phyloP scores from a whole-genome alignment of 345 rosid species.

The Ailanthus altissimus region DNA sequence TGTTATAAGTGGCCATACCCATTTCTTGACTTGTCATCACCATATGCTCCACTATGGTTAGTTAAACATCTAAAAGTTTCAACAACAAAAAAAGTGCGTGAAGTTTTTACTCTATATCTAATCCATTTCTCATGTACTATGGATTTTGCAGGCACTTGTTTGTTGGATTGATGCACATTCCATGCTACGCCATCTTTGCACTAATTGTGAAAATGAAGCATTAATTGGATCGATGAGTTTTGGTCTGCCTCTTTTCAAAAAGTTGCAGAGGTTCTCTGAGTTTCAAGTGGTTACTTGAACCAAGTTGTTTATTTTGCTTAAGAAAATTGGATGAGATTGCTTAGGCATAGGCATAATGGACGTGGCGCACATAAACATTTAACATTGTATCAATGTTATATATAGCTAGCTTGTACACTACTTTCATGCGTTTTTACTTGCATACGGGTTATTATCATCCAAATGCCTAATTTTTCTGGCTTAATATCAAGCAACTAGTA shows the following conservation, averaged over 20 bases:
- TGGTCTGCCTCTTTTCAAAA: too few relatives aligned
- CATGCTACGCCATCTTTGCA: conserved; percentile 54
- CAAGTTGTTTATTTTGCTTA: background rate
- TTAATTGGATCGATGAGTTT: too few relatives aligned
- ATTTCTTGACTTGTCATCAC: conserved; percentile 57
- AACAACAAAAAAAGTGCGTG: background rate
- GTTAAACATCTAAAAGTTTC: conserved; percentile 12
- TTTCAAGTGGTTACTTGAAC: background rate
- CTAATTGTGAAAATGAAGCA: conserved; percentile 42
- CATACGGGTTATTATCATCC: too few relatives aligned
- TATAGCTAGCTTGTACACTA: background rate
- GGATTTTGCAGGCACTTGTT: conserved; percentile 49
- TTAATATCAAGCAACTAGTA: too few relatives aligned
- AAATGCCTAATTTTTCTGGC: too few relatives aligned
- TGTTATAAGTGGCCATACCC: conserved; percentile 74
- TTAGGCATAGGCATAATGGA: background rate
- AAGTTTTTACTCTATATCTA: background rate
- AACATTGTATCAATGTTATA: background rate
- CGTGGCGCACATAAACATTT: too few relatives aligned
- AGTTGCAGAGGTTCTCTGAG: background rate
- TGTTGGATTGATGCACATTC: conserved; percentile 56
- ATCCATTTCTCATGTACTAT: background rate
- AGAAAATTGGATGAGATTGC: background rate
- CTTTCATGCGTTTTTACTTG: too few relatives aligned
- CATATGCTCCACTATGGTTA: conserved; percentile 66